A percentile compares a stretch with the other conserved stretches of the same genome.
Conservation (phyloP, 495 filamentous ascomycete species). For the Neurospora terricola region DNA sequence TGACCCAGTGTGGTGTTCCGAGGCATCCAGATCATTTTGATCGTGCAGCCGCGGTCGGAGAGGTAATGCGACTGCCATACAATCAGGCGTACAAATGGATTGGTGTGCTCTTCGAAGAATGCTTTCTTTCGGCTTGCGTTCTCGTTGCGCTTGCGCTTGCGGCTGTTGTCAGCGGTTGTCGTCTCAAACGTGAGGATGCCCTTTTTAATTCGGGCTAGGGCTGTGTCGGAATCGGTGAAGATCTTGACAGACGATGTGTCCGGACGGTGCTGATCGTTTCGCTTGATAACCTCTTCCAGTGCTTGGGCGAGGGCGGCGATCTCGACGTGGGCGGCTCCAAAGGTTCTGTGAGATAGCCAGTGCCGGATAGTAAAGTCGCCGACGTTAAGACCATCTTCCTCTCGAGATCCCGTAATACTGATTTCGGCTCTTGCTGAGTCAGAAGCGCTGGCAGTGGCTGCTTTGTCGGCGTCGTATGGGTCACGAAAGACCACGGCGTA, state of each 20-base stretch:
- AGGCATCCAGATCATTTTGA: neutral
- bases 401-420: accelerated
- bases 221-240: neutral
- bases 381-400: neutral
- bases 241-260: neutral
- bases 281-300: neutral
- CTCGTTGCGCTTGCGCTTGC: neutral
- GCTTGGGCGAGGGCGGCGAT: neutral
- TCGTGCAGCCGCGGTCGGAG: neutral
- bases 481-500: neutral
- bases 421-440: accelerated
- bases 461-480: neutral
- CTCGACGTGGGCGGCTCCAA: neutral
- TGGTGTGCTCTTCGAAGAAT: neutral
- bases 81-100: accelerated
- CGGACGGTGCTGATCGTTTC: neutral
- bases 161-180: neutral
- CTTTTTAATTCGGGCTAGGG: neutral
- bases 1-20: neutral
- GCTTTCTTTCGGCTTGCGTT: too few species aligned
- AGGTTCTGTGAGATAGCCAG: neutral
- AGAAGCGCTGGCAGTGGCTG: neutral
- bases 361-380: neutral
- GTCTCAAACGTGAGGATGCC: neutral
- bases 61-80: neutral